Evolutionary conservation across 2,329 filamentous ascomycete genomes (phyloP).

Genomic region (Alternaria gaisen): DNA sequence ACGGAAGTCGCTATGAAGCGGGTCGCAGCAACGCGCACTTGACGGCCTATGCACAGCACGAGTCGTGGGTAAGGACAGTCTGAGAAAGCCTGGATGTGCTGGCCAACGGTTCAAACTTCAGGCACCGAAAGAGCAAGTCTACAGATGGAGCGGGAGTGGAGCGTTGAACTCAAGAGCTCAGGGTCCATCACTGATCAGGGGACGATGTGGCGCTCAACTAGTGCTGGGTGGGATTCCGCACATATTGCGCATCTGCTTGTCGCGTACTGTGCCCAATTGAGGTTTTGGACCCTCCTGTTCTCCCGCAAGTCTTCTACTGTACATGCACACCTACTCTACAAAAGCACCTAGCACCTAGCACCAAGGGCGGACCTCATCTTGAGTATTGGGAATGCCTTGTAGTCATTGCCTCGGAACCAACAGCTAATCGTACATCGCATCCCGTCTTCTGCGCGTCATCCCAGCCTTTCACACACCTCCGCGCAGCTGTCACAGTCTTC

Average conservation of each 20-base stretch:
- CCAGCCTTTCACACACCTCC: constrained; percentile 25
- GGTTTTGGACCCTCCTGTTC: constrained; percentile 16
- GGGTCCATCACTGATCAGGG: constrained; percentile 22
- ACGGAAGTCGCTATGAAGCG: constrained; percentile 14
- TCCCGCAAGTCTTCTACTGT: constrained; percentile 12
- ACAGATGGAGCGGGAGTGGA: constrained; percentile 19
- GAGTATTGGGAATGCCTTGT: constrained; percentile 9
- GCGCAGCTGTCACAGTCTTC: constrained; percentile 26
- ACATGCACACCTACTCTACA: constrained; percentile 5
- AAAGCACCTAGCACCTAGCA: constrained; percentile 7
- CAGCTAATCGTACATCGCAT: constrained; percentile 1
- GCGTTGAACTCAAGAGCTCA: constrained; percentile 16
- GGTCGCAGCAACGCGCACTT: constrained; percentile 14
- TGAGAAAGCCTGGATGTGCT: constrained; percentile 13
- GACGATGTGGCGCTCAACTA: constrained; percentile 19
- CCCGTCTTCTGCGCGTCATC: constrained; percentile 1
- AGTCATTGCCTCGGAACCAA: constrained; percentile 1
- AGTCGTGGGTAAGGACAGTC: constrained; percentile 20
- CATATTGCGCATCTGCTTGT: constrained; percentile 17
- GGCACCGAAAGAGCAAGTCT: constrained; percentile 13
- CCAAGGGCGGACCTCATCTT: constrained; percentile 1
- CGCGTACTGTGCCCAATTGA: constrained; percentile 17
- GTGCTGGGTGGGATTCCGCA: constrained; percentile 17
- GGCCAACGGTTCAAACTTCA: constrained; percentile 20
- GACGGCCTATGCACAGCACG: constrained; percentile 19